Conservation (phyloP, 2,329 filamentous ascomycete species). For the Aureobasidium subglaciale region DNA sequence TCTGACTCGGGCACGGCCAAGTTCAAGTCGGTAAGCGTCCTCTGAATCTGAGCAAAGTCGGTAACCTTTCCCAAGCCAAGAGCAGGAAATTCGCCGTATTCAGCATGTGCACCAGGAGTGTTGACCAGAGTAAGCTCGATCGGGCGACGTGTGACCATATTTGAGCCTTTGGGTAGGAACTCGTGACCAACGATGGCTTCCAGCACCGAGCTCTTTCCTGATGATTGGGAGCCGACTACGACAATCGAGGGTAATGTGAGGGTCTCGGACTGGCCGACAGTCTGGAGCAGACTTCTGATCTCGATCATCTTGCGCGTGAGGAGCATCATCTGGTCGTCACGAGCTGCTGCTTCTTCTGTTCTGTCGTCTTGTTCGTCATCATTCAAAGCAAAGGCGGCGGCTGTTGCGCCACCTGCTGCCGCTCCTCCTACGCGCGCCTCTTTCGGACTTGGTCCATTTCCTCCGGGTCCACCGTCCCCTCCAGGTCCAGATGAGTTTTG, state of each 20-base stretch:
- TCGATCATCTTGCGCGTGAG: conserved; percentile 99
- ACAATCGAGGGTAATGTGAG: conserved; percentile 92
- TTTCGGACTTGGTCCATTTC: conserved; percentile 29
- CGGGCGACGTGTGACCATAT: conserved; percentile 94
- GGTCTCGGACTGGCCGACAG: conserved; percentile 82
- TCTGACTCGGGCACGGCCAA: conserved; percentile 82
- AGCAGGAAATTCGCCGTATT: conserved; percentile 95
- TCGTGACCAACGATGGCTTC: conserved; percentile 97
- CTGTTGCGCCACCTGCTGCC: conserved; percentile 62
- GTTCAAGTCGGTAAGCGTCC: conserved; percentile 90
- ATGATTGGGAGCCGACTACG: conserved; percentile 98
- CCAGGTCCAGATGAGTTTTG: conserved; percentile 22
- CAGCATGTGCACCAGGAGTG: conserved; percentile 75
- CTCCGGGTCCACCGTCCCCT: conserved; percentile 32
- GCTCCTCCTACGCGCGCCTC: conserved; percentile 44
- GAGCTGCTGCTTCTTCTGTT: conserved; percentile 58
- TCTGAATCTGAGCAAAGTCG: conserved; percentile 87
- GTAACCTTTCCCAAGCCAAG: conserved; percentile 82
- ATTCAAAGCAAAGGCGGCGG: conserved; percentile 72
- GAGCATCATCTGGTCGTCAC: conserved; percentile 99
- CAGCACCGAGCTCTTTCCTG: conserved; percentile 93
- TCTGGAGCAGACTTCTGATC: conserved; percentile 84
- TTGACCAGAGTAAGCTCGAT: conserved; percentile 97
- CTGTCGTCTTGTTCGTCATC: conserved; percentile 57
- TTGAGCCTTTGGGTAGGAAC: conserved; percentile 93